Evolutionary conservation across 352 stramenopile species (phyloP), one percentile per base, ranked within the genome.

Genomic region (Phytopythium vexans): DNA sequence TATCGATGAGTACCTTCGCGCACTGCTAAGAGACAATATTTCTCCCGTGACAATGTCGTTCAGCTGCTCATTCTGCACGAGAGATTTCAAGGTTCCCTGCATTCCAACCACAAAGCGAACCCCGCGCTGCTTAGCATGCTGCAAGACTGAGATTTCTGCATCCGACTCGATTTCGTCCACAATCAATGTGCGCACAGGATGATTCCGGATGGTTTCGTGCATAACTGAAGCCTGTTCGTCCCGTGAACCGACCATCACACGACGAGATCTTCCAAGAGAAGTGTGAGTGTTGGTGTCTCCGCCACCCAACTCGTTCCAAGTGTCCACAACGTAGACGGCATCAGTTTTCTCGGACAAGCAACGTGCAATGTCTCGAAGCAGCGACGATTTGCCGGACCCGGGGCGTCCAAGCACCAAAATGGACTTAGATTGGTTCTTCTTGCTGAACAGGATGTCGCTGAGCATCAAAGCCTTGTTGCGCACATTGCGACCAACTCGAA

Each of bases 321-420:
- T 52, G 45, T 52, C 45, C 7, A 52, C 16, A 14, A 41, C 45
- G 35, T 34, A 52, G 8, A 40, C 35, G 3, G 32, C 34, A 1
- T 52, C 32, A 10, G 35, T 32, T n/a, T 27, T 38, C 4, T 34
- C 6, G 14, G 32, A 15, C 3, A 42, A 34, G 10, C 1, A 7
- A 11, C n/a, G 33, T 4, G n/a, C 45, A 41, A 52, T 41, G 16
- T 52, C 45, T 33, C 45, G 45, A n/a, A 52, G 45, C 45, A 52
- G 33, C 3, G 45, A 41, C 8, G 45, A 34, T 15, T 52, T 52
- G 14, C 45, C 45, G 8, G 45, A 52, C 8, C 45, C 6, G 7
- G 33, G 45, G 6, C 7, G 33, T 0, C 45, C 45, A 4, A 39
- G 14, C 6, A 52, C 6, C 1, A 52, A 3, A 0, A 52, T 15